A percentile compares a stretch with the other conserved stretches of the same genome.
phyloP scores from a whole-genome alignment of 495 filamentous ascomycete species.

The Aspergillus diversus region DNA sequence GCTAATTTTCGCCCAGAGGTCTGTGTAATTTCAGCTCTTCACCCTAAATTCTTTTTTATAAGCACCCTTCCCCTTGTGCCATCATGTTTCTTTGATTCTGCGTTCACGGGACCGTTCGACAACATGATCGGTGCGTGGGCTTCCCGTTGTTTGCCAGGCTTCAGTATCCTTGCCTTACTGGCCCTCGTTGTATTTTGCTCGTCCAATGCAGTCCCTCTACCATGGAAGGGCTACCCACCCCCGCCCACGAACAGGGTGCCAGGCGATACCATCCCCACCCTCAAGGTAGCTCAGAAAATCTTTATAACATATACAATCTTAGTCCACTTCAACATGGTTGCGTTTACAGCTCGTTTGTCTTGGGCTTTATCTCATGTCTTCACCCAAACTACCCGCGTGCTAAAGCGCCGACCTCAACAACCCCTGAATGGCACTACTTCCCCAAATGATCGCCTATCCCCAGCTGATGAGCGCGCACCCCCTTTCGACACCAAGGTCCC shows the following conservation, averaged over 20 bases:
- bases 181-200: conserved; percentile 27
- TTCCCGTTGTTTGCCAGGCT: conserved; percentile 42
- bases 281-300: conserved; percentile 32
- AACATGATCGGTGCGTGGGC: conserved; percentile 26
- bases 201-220: conserved; percentile 27
- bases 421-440: not conserved
- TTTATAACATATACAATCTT: conserved; percentile 39
- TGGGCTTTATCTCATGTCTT: conserved; percentile 33
- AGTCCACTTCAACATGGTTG: conserved; percentile 35
- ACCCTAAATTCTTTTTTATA: not conserved
- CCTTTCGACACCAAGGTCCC: conserved; percentile 5
- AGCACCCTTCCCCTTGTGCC: not conserved
- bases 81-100: not conserved
- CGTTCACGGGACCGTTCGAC: not conserved
- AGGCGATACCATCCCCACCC: conserved; percentile 20
- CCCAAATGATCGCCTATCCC: not conserved
- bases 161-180: conserved; percentile 40
- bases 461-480: not conserved
- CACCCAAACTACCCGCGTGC: conserved; percentile 25
- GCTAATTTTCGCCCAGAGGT: not conserved
- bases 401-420: conserved; percentile 27
- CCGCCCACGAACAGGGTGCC: conserved; percentile 14
- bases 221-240: conserved; percentile 26
- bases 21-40: not conserved
- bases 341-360: conserved; percentile 37